These are phyloP conservation scores for Syzygium aromaticum DNA, from an alignment of 345 rosid species.

Conservation along the genomic window DNA sequence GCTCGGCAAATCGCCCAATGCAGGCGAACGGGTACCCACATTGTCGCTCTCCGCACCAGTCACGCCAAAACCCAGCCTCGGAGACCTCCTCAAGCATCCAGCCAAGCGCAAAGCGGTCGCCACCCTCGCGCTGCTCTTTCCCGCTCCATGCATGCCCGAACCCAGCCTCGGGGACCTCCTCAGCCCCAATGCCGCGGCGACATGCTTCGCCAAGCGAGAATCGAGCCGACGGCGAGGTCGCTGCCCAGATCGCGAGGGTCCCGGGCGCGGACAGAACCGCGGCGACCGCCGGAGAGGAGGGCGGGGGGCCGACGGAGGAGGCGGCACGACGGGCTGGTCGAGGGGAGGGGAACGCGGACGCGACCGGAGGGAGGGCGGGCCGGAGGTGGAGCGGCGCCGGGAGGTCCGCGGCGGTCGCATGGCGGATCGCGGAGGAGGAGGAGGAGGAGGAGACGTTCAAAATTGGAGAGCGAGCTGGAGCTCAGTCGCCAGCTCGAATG, in stretches of 20 bases:
- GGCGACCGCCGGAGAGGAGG: slow-evolving; percentile 1
- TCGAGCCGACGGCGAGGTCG: background rate
- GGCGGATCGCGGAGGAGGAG: background rate
- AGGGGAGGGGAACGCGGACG: background rate
- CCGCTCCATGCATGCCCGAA: background rate
- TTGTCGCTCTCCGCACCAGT: background rate
- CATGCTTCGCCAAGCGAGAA: background rate
- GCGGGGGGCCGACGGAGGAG: background rate
- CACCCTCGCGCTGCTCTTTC: background rate
- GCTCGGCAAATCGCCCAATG: background rate
- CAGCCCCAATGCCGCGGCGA: background rate
- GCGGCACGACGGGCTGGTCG: background rate
- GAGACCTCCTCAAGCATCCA: background rate
- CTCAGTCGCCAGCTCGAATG: background rate
- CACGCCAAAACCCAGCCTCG: background rate
- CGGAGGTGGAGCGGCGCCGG: background rate
- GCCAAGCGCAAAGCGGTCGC: background rate
- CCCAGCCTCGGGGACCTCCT: slow-evolving; percentile 1
- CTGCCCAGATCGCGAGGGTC: background rate
- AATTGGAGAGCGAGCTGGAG: background rate
- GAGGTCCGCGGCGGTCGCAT: slow-evolving; percentile 2
- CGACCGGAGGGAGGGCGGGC: background rate
- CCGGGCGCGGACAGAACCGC: background rate
- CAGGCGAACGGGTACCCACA: background rate
- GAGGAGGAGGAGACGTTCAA: background rate